phyloP scores from a whole-genome alignment of 148 eudicot genomes.

The Rhododendron vialii region DNA sequence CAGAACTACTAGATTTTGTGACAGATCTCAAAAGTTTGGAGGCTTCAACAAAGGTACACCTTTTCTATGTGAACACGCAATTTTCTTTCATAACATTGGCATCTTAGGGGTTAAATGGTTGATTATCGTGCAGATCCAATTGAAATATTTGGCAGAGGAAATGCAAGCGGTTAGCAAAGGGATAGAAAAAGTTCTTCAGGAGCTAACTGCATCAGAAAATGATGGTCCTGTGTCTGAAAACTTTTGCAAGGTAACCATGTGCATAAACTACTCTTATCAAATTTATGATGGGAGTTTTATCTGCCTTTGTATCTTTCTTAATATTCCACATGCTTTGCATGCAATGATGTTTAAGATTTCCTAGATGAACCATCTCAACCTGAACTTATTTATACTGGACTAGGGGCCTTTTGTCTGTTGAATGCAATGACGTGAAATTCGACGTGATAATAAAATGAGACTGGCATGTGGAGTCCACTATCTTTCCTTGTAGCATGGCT shows the following conservation, averaged over 20 bases:
- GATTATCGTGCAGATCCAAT: slow-evolving; percentile 56
- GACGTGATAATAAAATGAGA: background rate
- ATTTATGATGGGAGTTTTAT: background rate
- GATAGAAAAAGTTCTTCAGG: slow-evolving; percentile 71
- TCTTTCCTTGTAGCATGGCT: background rate
- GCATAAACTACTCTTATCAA: background rate
- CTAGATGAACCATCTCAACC: background rate
- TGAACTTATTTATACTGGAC: background rate
- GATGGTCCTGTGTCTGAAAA: slow-evolving; percentile 63
- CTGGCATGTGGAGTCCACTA: background rate
- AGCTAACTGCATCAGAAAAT: slow-evolving; percentile 62
- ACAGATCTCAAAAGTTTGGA: slow-evolving; percentile 73
- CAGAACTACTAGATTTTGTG: slow-evolving; percentile 79
- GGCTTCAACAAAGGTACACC: slow-evolving; percentile 71
- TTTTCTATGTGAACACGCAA: background rate
- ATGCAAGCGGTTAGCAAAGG: slow-evolving; percentile 91
- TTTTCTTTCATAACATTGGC: slow-evolving; percentile 2
- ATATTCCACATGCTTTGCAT: background rate
- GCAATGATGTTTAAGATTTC: background rate
- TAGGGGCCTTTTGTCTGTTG: background rate
- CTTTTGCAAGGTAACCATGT: slow-evolving; percentile 54
- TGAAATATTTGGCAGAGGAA: slow-evolving; percentile 82
- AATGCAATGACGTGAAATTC: background rate
- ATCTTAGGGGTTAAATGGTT: slow-evolving; percentile 4
- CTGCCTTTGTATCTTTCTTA: background rate